Conservation (phyloP, 306 rosid genomes). For the Canavalia gladiata region DNA sequence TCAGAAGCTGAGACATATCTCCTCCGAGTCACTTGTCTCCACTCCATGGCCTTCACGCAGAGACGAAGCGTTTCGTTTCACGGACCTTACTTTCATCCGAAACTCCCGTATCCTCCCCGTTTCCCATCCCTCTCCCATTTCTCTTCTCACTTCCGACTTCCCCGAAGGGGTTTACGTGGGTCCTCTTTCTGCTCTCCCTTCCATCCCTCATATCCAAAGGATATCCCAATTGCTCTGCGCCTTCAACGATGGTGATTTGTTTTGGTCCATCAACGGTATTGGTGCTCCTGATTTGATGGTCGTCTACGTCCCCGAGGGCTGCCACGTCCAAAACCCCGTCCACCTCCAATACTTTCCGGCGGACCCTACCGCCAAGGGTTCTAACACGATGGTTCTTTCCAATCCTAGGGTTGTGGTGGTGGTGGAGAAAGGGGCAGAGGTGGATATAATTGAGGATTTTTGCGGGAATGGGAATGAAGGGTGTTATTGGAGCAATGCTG, state of each 20-base stretch:
- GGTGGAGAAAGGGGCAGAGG: conserved; percentile 84
- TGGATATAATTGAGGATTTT: conserved; percentile 82
- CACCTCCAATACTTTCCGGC: conserved; percentile 65
- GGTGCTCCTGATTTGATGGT: conserved; percentile 88
- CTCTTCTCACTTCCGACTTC: conserved; percentile 48
- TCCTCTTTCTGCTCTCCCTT: conserved; percentile 56
- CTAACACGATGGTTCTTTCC: conserved; percentile 62
- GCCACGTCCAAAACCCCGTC: conserved; percentile 69
- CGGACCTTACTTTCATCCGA: conserved; percentile 80
- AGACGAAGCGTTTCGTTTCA: conserved; percentile 93
- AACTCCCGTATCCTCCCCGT: conserved; percentile 72
- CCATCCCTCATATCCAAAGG: conserved; percentile 47
- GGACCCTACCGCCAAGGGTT: conserved; percentile 56
- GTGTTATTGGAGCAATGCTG: conserved; percentile 85
- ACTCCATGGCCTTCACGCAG: conserved; percentile 92
- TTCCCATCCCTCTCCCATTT: conserved; percentile 49
- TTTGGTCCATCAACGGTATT: conserved; percentile 92
- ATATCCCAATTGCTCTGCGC: conserved; percentile 56
- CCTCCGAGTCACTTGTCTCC: conserved; percentile 75
- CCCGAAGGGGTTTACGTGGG: conserved; percentile 78
- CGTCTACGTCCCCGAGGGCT: conserved; percentile 79
- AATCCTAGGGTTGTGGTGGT: conserved; percentile 89
- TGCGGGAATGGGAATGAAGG: conserved; percentile 43
- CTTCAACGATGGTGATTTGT: conserved; percentile 68
- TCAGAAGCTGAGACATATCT: conserved; percentile 70